Base-by-base conservation (phyloP, 345 rosid species). In the Theobroma cacao region DNA sequence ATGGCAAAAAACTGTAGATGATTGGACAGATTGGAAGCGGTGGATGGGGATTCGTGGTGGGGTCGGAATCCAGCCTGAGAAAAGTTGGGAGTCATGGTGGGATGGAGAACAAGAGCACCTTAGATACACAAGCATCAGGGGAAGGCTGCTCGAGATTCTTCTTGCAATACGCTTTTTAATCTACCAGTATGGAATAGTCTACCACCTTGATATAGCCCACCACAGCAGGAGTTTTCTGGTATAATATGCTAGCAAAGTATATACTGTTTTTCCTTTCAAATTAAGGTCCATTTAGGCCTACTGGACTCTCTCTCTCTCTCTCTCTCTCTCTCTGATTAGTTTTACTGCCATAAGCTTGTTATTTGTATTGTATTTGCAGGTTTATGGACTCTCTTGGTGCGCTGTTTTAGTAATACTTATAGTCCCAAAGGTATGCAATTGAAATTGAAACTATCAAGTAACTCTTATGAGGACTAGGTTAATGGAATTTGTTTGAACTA, bases 31-130 rank as follows among this genome's bases (percentile, higher is more conserved):
- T 17, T 91, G 93, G 94, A 85, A 86, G 62, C 86, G 85, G 65
- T 90, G 92, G 94, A 85, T 89, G 70, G 84, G 80, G 70, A 87
- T 82, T 76, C 77, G 83, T 1, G 94, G 93, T 50, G 92, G 91
- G 22, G 85, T 89, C 15, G 92, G 92, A 78, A 90, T 90, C 28
- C 88, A 84, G 30, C 85, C 89, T 11, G 88, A 87, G 78, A 90
- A 87, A 73, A 90, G 92, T 55, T 90, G 92, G 92, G 94, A 90
- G 40, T 90, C 94, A 24, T 90, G 94, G 94, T 90, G 94, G 94
- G 94, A 89, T 74, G 81, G 87, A 78, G 92, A 90, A 79, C 83
- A 87, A 34, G 85, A 70, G 62, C 90, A 90, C 80, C 93, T 90
- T 47, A 82, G 68, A 18, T 80, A 80, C 79, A 86, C 93, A 7